phyloP scores from a whole-genome alignment of 192 early-diverging fungal species.

The Backusella parvicylindrica region DNA sequence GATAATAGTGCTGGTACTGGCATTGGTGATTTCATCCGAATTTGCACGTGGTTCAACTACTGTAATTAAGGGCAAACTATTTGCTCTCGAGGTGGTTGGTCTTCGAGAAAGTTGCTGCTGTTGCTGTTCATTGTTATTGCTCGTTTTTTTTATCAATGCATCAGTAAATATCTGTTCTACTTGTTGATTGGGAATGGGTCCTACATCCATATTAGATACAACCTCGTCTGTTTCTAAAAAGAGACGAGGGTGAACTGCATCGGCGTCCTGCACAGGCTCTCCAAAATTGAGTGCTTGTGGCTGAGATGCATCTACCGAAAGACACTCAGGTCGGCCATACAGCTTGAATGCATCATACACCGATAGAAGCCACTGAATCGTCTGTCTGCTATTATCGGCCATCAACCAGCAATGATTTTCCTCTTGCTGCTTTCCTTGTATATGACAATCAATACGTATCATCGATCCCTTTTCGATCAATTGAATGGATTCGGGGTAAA shows the following conservation, averaged over 20 bases:
- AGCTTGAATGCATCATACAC: conserved; percentile 41
- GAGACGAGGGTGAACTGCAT: conserved; percentile 12
- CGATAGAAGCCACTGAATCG: conserved; percentile 35
- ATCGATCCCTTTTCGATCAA: conserved; percentile 35
- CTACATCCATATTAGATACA: conserved; percentile 9
- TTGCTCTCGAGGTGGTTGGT: conserved; percentile 11
- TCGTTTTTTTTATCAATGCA: conserved; percentile 17
- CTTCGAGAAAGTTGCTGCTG: neutral
- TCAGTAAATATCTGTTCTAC: conserved; percentile 5
- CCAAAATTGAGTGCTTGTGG: conserved; percentile 30
- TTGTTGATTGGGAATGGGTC: neutral
- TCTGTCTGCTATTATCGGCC: conserved; percentile 25
- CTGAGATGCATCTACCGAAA: conserved; percentile 23
- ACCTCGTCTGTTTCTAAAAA: conserved; percentile 21
- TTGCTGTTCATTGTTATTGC: neutral
- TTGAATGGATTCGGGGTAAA: conserved; percentile 44
- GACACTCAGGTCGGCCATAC: conserved; percentile 36
- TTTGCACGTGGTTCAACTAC: neutral
- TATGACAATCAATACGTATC: conserved; percentile 37
- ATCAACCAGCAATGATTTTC: conserved; percentile 26
- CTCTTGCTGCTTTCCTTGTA: neutral
- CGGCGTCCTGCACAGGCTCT: conserved; percentile 8
- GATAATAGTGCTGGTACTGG: neutral
- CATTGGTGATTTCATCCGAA: neutral
- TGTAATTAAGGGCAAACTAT: conserved; percentile 25